These are phyloP conservation scores for Mycena latifolia DNA, from an alignment of 768 basidiomycete genomes.

Conservation along the genomic window DNA sequence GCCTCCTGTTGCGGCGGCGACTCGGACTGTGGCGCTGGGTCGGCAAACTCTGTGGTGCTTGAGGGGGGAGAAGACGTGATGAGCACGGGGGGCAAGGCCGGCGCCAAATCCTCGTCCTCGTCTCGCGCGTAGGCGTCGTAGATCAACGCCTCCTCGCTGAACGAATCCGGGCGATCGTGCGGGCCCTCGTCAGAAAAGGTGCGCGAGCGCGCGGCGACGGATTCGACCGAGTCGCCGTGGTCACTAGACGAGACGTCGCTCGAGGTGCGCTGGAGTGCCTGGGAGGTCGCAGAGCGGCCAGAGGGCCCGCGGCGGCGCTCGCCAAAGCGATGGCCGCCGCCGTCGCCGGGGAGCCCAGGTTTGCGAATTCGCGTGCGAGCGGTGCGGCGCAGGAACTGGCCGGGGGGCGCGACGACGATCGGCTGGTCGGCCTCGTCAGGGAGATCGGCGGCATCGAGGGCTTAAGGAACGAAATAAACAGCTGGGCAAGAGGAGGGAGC, in stretches of 20 bases:
- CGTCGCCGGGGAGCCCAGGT: slow-evolving; percentile 78
- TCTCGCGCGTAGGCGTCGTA: slow-evolving; percentile 84
- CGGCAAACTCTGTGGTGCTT: slow-evolving; percentile 27
- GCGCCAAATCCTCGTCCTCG: slow-evolving; percentile 63
- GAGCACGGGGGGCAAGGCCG: slow-evolving; percentile 40
- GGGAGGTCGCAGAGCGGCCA: slow-evolving; percentile 40
- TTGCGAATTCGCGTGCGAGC: slow-evolving; percentile 98
- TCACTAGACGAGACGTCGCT: slow-evolving; percentile 82
- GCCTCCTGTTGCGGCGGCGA: slow-evolving; percentile 13
- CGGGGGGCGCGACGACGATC: slow-evolving; percentile 89
- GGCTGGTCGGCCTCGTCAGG: slow-evolving; percentile 91
- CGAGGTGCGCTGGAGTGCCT: slow-evolving; percentile 62
- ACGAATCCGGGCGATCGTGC: slow-evolving; percentile 73
- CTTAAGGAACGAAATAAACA: slow-evolving; percentile 68
- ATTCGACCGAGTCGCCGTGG: slow-evolving; percentile 66
- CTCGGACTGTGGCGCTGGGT: slow-evolving; percentile 28
- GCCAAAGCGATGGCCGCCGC: slow-evolving; percentile 86
- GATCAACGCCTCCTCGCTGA: slow-evolving; percentile 84
- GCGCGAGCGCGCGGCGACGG: slow-evolving; percentile 47
- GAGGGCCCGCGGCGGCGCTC: slow-evolving; percentile 56
- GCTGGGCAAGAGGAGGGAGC: slow-evolving; percentile 25
- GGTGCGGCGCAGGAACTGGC: slow-evolving; percentile 90
- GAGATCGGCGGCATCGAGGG: slow-evolving; percentile 76
- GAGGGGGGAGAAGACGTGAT: slow-evolving; percentile 48
- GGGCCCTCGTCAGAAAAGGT: slow-evolving; percentile 63